Evolutionary conservation across 2,329 filamentous ascomycete genomes (phyloP).

Genomic region (Hymenoscyphus repandus): DNA sequence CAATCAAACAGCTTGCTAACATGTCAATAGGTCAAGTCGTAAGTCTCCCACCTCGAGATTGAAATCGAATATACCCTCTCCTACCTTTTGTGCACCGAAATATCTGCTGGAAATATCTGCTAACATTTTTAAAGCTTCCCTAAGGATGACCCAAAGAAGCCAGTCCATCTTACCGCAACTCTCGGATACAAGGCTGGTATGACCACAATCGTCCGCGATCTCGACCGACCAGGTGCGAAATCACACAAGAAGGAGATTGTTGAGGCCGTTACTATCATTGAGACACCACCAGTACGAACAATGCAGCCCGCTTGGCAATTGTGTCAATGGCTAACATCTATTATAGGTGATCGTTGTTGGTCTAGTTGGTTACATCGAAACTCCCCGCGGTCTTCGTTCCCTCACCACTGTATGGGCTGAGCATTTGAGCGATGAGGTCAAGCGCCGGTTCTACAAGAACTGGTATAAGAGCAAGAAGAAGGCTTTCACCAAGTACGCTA

Average conservation of each 20-base stretch:
- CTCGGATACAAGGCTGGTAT: slow-evolving; percentile 99
- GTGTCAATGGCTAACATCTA: slow-evolving; percentile 67
- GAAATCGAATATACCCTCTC: not conserved
- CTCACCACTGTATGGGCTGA: slow-evolving; percentile 99
- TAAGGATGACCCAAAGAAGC: slow-evolving; percentile 99
- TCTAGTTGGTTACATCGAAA: slow-evolving; percentile 99
- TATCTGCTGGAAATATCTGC: not conserved
- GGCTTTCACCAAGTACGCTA: slow-evolving; percentile 99
- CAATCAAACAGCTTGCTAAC: not conserved
- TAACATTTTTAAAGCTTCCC: slow-evolving; percentile 63
- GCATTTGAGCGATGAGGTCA: slow-evolving; percentile 97
- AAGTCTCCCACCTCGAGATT: not conserved
- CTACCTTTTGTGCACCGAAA: not conserved
- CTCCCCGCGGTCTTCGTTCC: slow-evolving; percentile 96
- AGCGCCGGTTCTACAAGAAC: slow-evolving; percentile 99
- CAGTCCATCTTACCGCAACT: slow-evolving; percentile 93
- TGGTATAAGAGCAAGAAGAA: slow-evolving; percentile 99
- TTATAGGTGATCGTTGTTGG: slow-evolving; percentile 97
- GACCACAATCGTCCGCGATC: slow-evolving; percentile 94
- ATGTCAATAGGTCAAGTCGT: slow-evolving; percentile 11
- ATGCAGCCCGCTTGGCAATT: slow-evolving; percentile 73
- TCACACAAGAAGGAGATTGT: slow-evolving; percentile 98
- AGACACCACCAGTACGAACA: slow-evolving; percentile 92
- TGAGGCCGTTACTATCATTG: slow-evolving; percentile 81
- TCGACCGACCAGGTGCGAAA: slow-evolving; percentile 98